These are phyloP conservation scores for Syzygium jambos DNA, from an alignment of 345 rosid genomes.

Conservation along the genomic window DNA sequence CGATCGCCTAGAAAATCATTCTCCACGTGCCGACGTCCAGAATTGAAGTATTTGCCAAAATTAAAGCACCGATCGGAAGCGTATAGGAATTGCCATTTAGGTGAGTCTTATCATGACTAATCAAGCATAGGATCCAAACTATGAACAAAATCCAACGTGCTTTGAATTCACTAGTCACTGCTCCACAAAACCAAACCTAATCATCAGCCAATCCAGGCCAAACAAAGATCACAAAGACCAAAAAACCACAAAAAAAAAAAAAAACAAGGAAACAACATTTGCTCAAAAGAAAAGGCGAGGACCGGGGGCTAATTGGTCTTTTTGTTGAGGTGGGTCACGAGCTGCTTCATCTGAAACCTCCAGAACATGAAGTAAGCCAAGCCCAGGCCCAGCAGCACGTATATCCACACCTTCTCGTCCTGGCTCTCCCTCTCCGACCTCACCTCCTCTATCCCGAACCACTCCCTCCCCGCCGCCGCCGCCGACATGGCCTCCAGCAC, in stretches of 20 bases:
- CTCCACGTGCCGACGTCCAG: too few species aligned
- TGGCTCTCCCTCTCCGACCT: slow-evolving; percentile 42
- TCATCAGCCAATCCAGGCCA: background rate
- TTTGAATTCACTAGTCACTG: background rate
- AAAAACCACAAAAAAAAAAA: background rate
- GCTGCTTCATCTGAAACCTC: slow-evolving; percentile 73
- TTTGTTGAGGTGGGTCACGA: slow-evolving; percentile 45
- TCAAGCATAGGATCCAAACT: background rate
- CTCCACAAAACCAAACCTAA: background rate
- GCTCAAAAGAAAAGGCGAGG: background rate
- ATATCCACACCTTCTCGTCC: slow-evolving; percentile 56
- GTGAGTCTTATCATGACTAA: too few species aligned
- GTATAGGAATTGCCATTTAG: too few species aligned
- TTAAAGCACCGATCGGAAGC: too few species aligned
- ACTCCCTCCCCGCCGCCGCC: slow-evolving; percentile 16
- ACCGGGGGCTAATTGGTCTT: slow-evolving; percentile 19
- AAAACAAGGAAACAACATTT: too few species aligned
- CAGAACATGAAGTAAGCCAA: slow-evolving; percentile 66
- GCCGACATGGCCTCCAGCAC: slow-evolving; percentile 45
- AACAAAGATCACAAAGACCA: background rate
- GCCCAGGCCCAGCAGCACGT: slow-evolving; percentile 59
- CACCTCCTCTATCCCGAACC: slow-evolving; percentile 50
- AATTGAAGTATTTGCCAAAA: too few species aligned
- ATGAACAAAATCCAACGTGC: background rate
- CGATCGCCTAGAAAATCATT: too few species aligned